These are phyloP conservation scores for Melastoma candidum DNA, from an alignment of 441 rosid species.

Conservation along the genomic window DNA sequence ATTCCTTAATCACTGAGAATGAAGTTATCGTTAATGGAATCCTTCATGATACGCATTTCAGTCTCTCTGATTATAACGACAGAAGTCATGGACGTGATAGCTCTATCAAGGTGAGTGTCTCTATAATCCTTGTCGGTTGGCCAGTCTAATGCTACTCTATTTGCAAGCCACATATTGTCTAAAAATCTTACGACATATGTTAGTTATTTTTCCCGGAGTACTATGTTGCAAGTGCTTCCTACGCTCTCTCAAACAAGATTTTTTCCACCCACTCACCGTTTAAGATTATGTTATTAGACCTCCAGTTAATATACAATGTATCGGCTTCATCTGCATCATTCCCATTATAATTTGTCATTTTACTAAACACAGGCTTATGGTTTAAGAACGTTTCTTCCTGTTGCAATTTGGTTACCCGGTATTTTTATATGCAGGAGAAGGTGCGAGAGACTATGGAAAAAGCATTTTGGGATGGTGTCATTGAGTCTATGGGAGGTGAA, in stretches of 20 bases:
- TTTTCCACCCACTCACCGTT: too few species aligned
- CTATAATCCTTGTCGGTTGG: slow-evolving; percentile 2
- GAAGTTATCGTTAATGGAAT: slow-evolving; percentile 73
- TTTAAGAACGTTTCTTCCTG: too few species aligned
- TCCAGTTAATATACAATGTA: too few species aligned
- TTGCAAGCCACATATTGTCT: too few species aligned
- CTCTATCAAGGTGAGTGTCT: slow-evolving; percentile 46
- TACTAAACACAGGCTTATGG: too few species aligned
- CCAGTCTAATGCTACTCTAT: neutral
- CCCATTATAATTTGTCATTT: too few species aligned
- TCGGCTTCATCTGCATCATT: too few species aligned
- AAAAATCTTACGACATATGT: too few species aligned
- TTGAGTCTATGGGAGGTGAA: slow-evolving; percentile 55
- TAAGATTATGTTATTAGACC: too few species aligned
- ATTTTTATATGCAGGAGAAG: slow-evolving; percentile 32
- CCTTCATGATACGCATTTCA: slow-evolving; percentile 38
- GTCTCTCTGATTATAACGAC: slow-evolving; percentile 33
- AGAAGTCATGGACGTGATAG: slow-evolving; percentile 28
- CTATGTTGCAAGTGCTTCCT: too few species aligned
- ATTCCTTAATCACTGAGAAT: slow-evolving; percentile 36
- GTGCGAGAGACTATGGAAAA: slow-evolving; percentile 70
- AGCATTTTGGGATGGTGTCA: slow-evolving; percentile 78
- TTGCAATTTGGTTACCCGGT: neutral
- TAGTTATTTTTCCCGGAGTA: too few species aligned
- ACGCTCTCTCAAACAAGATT: too few species aligned